Conservation (phyloP, 768 basidiomycete species). For the Russula sp. region DNA sequence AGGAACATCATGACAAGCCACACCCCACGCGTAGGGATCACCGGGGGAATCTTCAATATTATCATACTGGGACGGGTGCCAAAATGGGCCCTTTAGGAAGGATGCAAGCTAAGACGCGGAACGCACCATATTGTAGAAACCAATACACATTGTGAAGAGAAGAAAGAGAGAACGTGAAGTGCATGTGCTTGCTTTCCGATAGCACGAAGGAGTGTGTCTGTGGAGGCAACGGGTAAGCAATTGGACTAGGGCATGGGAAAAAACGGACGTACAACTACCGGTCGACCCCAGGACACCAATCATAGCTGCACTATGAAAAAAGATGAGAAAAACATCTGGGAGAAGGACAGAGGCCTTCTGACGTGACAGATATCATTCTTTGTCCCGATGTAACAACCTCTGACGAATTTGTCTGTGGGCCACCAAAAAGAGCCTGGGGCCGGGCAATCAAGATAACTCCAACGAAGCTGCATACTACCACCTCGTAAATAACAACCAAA, state of each 20-base stretch:
- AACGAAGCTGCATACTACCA: conserved; percentile 51
- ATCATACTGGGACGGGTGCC: conserved; percentile 34
- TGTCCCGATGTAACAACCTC: conserved; percentile 26
- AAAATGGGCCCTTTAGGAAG: background rate
- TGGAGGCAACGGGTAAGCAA: background rate
- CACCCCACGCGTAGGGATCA: conserved; percentile 39
- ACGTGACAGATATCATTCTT: conserved; percentile 57
- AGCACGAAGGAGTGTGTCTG: conserved; percentile 49
- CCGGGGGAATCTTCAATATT: conserved; percentile 32
- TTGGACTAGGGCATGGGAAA: background rate
- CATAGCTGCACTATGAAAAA: conserved; percentile 43
- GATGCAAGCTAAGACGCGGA: background rate
- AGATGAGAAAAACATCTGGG: background rate
- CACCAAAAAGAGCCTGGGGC: conserved; percentile 66
- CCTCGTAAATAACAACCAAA: background rate
- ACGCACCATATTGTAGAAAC: conserved; percentile 30
- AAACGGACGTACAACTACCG: conserved; percentile 52
- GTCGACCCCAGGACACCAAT: conserved; percentile 59
- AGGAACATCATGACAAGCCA: conserved; percentile 42
- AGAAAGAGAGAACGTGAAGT: conserved; percentile 63
- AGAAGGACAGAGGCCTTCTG: conserved; percentile 13
- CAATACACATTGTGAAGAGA: conserved; percentile 49
- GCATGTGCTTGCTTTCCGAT: conserved; percentile 74
- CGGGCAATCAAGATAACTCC: conserved; percentile 81
- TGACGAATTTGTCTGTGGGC: background rate